Evolutionary conservation across 2,329 filamentous ascomycete species (phyloP), one percentile per base, ranked within the genome.

Genomic region (Monosporascus sp.): DNA sequence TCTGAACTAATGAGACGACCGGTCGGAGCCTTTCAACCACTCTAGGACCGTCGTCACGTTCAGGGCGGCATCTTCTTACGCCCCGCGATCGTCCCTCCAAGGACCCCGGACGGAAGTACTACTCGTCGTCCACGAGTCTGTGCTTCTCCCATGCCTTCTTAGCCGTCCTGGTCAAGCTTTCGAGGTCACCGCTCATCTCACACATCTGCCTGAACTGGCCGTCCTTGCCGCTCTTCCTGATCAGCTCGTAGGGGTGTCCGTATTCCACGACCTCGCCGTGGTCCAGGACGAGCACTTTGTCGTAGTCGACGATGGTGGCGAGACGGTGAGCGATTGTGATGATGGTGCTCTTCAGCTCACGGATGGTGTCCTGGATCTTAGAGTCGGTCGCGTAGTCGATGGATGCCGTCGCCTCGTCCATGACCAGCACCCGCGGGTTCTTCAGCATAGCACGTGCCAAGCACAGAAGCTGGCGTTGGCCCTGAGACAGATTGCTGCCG

Each of bases 371-470:
- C 72, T 99, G 94, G 61, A 99, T 97, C 75, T 96, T 97, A 49
- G 87, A 80, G 65, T 99, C 94, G 2, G 94, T 99, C 5, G 86
- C 88, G 72, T 97, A 97, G 73, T 99, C 94, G 65, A 99, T 97
- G 0, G 90, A 96, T 0, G 94, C 94, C 0, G 94, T 99, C 1
- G 94, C 94, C 76, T 99, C 94, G 71, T 99, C 94, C 94, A 99
- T 97, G 66, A 99, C 87, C n/a, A 99, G 78, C 2, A 99, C 91
- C 59, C 89, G 92, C 0, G 94, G 92, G 36, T 84, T 83, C 73
- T 96, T 97, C 58, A 99, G 86, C 61, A 99, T 83, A 0, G 94
- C 94, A 52, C 94, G 87, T 0, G 93, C 94, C 9, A 99, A 83
- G 67, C 94, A 99, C 52, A 99, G 78, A 9, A 99, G 86, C 71